Percentiles rank a stretch among this genome's conserved stretches.
These are phyloP conservation scores for Amborella trichopoda DNA, from an alignment of 164 flowering plant genomes.

Conservation along the genomic window DNA sequence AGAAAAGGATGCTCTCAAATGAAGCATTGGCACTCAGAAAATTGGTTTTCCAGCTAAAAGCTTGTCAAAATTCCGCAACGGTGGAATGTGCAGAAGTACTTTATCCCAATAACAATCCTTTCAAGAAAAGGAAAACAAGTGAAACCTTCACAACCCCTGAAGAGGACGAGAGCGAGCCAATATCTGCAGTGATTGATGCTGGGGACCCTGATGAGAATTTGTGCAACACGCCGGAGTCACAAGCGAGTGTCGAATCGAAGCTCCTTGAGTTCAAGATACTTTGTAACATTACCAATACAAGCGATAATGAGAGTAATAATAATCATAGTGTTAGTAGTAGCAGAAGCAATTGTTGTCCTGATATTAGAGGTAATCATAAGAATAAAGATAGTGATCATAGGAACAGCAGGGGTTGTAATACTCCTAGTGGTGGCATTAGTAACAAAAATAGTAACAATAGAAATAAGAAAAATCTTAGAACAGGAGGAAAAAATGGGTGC, in stretches of 20 bases:
- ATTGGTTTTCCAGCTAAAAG: conserved; percentile 14
- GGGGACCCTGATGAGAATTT: conserved; percentile 7
- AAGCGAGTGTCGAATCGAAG: conserved; percentile 44
- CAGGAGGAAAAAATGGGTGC: conserved; percentile 9
- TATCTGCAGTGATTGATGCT: conserved; percentile 10
- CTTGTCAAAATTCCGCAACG: not conserved
- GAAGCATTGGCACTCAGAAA: conserved; percentile 38
- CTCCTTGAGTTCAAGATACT: too few species aligned
- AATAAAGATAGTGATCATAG: too few species aligned
- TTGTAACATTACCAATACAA: too few species aligned
- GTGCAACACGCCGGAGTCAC: conserved; percentile 22
- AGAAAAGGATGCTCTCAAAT: conserved; percentile 13
- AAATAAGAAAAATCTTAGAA: conserved; percentile 13
- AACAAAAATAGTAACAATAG: conserved; percentile 1
- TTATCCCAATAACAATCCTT: not conserved
- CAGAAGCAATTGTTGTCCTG: too few species aligned
- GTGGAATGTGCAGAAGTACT: conserved; percentile 2
- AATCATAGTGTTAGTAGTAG: too few species aligned
- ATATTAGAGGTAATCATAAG: too few species aligned
- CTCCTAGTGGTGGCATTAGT: conserved; percentile 5
- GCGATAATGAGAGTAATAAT: too few species aligned
- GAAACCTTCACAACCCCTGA: too few species aligned
- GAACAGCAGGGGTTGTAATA: too few species aligned
- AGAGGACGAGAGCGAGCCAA: not conserved
- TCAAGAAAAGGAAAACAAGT: too few species aligned